Evolutionary conservation across 345 rosid genomes (phyloP), one percentile per base, ranked within the genome.

Genomic region (Heritiera littoralis): DNA sequence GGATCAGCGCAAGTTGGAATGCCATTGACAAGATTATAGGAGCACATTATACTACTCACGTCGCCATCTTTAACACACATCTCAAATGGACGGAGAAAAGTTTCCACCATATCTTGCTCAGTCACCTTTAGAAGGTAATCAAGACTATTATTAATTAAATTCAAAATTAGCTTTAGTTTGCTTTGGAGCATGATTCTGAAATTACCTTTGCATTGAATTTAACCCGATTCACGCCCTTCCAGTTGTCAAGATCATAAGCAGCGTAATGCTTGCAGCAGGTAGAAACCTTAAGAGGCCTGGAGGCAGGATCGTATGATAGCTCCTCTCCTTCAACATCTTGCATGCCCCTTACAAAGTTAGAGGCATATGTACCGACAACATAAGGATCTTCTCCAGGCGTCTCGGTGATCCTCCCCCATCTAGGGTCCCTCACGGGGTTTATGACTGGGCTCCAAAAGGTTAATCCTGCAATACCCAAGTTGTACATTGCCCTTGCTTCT

Each of bases 351-450:
- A 88, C 88, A 61, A 84, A 88, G 11, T 84, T 85, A 46, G 81
- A 86, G 5, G 82, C 91, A 71, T 86, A 88, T 28, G 32, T 82
- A 0, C 83, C 81, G 10, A 84, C 63, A 1, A 90, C 86, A 17
- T 83, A 77, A 35, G 91, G 93, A 69, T 88, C 93, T 70, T 90
- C 90, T 1, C 91, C 91, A 5, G 87, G 86, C 7, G 89, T 89
- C 78, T 88, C 93, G 48, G 81, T 85, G 12, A 81, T 86, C 11
- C 89, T 81, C 8, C 88, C 89, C 91, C 88, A 90, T 65, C 90
- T 83, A 0, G 91, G 93, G 65, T 89, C 91, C 40, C 91, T 59
- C 23, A 85, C 83, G 13, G 89, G 69, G 69, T 88, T 87, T 65
- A 88, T 70, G n/a, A 64, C 61, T 3, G 84, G 86, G 30, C 82